Evolutionary conservation across 495 filamentous ascomycete genomes (phyloP), one percentile per base, ranked within the genome.

Genomic region (Echria macrotheca): DNA sequence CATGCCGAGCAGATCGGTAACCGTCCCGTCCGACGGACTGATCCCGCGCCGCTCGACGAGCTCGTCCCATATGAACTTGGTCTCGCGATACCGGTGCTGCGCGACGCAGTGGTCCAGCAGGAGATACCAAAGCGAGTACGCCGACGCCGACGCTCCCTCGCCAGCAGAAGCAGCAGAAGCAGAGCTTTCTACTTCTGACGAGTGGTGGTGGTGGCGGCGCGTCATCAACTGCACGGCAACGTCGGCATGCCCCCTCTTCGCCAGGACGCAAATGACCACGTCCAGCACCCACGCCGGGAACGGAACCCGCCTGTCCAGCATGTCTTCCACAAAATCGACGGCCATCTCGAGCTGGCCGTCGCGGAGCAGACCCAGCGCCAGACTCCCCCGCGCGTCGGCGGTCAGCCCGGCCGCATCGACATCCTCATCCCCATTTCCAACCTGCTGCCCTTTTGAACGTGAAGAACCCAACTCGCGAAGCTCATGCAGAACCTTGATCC

Each of bases 301-400:
- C 7, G 91, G 59, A 5, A 52, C 38, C 5, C 79, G 72, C 1
- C 75, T 73, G 29, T 79, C 71, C 36, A 80, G 68, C 76, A 94
- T 82, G 22, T 74, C 61, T 14, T 85, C 81, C 35, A 95, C 60
- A 50, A 81, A 79, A 23, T 90, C 81, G 39, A 95, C 61, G 2
- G 88, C 91, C 57, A 87, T 67, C 64, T 98, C 93, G 44, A 86
- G 80, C 54, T 91, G 84, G 9, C 81, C 77, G 55, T 95, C 90
- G 40, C 87, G 75, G 28, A 96, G 67, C 22, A 93, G 64, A 0
- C 89, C 90, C 25, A 83, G 69, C 4, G 84, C 78, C 26, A 95
- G 74, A 61, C 79, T 77, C 59, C 82, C 75, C 69, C 75, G 81
- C 12, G 82, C 88, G 17, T 79, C 72, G 7, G 72, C 71, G 5